Evolutionary conservation across 2,329 filamentous ascomycete species (phyloP).

Genomic region (Stachybotrys echinatus): DNA sequence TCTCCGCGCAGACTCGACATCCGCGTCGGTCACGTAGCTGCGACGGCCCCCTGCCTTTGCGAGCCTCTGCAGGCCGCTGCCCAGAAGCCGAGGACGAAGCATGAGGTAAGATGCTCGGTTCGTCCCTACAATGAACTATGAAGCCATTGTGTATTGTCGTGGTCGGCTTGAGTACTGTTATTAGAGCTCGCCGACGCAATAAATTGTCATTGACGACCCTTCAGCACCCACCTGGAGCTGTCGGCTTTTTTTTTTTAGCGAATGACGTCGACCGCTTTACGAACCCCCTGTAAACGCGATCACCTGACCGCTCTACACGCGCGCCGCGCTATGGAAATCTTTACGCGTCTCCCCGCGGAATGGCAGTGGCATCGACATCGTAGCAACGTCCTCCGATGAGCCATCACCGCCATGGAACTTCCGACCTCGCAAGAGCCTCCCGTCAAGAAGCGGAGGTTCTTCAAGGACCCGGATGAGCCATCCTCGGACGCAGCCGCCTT

Average conservation of each 20-base stretch:
- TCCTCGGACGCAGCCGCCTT: constrained; percentile 17
- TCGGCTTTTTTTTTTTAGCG: constrained; percentile 12
- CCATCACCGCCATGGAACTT: constrained; percentile 28
- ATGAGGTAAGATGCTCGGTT: constrained; percentile 19
- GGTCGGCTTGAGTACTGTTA: not conserved
- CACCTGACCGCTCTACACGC: constrained; percentile 34
- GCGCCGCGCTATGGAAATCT: constrained; percentile 21
- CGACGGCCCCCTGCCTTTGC: constrained; percentile 23
- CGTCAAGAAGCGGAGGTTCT: constrained; percentile 36
- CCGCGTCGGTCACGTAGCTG: constrained; percentile 42
- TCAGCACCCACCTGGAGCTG: not conserved
- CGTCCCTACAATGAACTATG: constrained; percentile 1
- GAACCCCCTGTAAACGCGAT: constrained; percentile 19
- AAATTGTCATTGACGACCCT: not conserved
- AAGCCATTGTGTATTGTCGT: not conserved
- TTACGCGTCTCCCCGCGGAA: constrained; percentile 31
- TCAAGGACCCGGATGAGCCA: constrained; percentile 26
- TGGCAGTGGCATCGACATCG: not conserved
- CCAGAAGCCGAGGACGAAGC: constrained; percentile 29
- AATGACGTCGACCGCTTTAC: constrained; percentile 18
- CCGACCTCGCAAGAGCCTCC: constrained; percentile 36
- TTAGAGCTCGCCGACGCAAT: not conserved
- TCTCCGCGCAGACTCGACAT: constrained; percentile 45
- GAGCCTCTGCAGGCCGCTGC: constrained; percentile 33
- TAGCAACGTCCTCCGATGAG: constrained; percentile 6